A percentile compares a stretch with the other conserved stretches of the same genome.
Conservation (phyloP, 371 early-diverging fungal species). For the Mucor plumbeus region DNA sequence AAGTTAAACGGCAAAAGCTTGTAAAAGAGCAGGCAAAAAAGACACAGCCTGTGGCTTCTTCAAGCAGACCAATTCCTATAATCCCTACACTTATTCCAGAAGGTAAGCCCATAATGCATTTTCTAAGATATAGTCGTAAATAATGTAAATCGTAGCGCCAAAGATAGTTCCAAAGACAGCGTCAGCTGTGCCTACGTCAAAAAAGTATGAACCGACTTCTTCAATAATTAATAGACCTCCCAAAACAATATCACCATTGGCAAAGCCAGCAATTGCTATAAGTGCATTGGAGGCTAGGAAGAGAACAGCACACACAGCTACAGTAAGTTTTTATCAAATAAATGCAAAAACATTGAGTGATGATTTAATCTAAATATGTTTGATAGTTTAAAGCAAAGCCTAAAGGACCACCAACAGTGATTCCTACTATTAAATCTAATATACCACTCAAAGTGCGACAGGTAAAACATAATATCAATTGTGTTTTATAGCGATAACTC, state of each 20-base stretch:
- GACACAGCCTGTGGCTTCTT: not conserved
- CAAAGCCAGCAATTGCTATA: not conserved
- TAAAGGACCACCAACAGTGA: conserved; percentile 42
- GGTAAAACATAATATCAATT: conserved; percentile 14
- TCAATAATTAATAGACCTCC: not conserved
- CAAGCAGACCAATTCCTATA: not conserved
- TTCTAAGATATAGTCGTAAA: not conserved
- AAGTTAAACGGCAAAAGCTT: conserved; percentile 18
- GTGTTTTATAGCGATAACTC: not conserved
- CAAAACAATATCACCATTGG: not conserved
- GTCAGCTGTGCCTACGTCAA: not conserved
- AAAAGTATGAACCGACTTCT: not conserved
- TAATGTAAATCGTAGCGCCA: not conserved
- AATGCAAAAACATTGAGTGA: not conserved
- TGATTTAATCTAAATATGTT: not conserved
- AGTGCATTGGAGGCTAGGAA: conserved; percentile 1
- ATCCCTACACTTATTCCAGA: conserved; percentile 3
- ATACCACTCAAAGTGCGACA: conserved; percentile 47
- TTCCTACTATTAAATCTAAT: conserved; percentile 35
- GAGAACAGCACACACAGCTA: conserved; percentile 22
- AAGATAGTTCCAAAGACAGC: not conserved
- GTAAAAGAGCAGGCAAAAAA: not conserved
- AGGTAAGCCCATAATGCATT: not conserved
- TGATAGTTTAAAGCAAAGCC: conserved; percentile 1
- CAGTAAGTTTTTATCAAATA: conserved; percentile 1